phyloP scores from a whole-genome alignment of 257 asterid genomes.

The Solanum pimpinellifolium region DNA sequence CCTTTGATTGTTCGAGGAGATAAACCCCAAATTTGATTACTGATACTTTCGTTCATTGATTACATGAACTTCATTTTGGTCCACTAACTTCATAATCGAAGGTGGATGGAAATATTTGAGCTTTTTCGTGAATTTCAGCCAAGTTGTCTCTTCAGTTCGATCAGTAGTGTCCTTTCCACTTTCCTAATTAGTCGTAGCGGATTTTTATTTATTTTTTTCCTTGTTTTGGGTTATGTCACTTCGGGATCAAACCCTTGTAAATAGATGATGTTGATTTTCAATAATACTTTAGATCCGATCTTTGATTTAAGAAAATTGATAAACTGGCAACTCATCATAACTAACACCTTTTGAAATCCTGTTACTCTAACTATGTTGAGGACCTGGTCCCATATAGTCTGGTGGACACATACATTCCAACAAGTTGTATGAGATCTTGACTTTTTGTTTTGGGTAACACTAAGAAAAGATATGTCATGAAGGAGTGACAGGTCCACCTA shows the following conservation, averaged over 20 bases:
- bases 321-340: background rate
- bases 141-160: background rate
- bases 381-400: too few species aligned
- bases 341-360: background rate
- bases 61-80: background rate
- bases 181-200: background rate
- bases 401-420: too few species aligned
- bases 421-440: too few species aligned
- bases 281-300: background rate
- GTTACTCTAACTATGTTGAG: too few species aligned
- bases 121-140: background rate
- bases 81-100: background rate
- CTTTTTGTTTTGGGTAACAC: too few species aligned
- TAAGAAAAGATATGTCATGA: too few species aligned
- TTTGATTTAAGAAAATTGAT: too few species aligned
- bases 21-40: background rate
- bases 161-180: background rate
- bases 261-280: background rate
- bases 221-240: background rate
- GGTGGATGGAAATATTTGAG: background rate
- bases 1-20: background rate
- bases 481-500: too few species aligned
- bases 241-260: background rate
- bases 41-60: background rate
- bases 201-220: too few species aligned